Conservation (phyloP, 768 basidiomycete genomes). For the Hygrophoropsis aurantiaca region DNA sequence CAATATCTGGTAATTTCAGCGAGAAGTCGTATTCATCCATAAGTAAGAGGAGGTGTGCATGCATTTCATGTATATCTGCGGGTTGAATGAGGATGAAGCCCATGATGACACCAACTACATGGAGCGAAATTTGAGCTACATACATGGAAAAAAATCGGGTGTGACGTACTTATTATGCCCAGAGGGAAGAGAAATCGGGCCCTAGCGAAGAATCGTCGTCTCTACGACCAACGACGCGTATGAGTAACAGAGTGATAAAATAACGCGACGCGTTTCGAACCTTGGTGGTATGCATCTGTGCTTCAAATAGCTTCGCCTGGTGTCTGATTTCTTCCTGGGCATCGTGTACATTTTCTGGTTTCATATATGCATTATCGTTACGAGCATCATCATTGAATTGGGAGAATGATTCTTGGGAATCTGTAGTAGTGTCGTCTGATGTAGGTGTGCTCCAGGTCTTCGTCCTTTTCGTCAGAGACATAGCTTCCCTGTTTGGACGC, state of each 20-base stretch:
- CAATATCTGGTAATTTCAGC: conserved; percentile 60
- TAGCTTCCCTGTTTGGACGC: too few species aligned
- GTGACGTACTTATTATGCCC: conserved; percentile 58
- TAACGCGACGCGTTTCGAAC: conserved; percentile 8
- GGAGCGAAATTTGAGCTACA: conserved; percentile 4
- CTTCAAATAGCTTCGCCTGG: conserved; percentile 22
- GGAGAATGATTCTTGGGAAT: conserved; percentile 11
- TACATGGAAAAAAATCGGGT: background rate
- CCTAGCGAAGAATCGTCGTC: conserved; percentile 21
- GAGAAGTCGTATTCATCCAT: conserved; percentile 72
- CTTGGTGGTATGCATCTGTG: conserved; percentile 25
- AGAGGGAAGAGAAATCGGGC: conserved; percentile 67
- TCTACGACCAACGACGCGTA: background rate
- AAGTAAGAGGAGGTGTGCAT: conserved; percentile 62
- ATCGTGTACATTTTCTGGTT: conserved; percentile 5
- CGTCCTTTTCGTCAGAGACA: conserved; percentile 34
- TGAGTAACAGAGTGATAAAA: background rate
- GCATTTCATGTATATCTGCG: conserved; percentile 64
- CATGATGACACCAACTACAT: conserved; percentile 61
- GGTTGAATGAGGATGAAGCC: conserved; percentile 69
- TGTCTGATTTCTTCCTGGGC: conserved; percentile 21
- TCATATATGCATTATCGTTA: conserved; percentile 1
- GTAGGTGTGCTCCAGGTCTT: conserved; percentile 25
- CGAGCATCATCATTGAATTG: conserved; percentile 6
- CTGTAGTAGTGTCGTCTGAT: conserved; percentile 4